Conservation (phyloP, 2,329 filamentous ascomycete species). For the Fusarium sublunatum region DNA sequence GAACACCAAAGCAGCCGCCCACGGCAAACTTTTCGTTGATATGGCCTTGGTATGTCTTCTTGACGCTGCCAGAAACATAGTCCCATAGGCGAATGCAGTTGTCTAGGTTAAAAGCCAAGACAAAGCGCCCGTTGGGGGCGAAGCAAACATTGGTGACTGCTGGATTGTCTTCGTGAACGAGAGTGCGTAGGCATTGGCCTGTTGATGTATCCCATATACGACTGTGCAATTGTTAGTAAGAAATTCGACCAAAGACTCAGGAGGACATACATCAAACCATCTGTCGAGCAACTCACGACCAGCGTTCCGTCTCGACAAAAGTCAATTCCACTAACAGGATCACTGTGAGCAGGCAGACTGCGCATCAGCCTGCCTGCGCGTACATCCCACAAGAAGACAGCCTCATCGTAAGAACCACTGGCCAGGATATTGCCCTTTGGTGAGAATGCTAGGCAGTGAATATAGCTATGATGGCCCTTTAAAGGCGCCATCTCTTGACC, state of each 20-base stretch:
- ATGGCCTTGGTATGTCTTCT: constrained; percentile 98
- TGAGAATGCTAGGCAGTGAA: constrained; percentile 94
- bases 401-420: constrained; percentile 95
- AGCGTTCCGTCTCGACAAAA: constrained; percentile 93
- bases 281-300: constrained; percentile 89
- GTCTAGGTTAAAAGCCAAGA: constrained; percentile 92
- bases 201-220: constrained; percentile 97
- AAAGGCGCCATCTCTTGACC: constrained; percentile 66
- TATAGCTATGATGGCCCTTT: constrained; percentile 93
- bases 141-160: constrained; percentile 91
- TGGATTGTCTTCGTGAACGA: constrained; percentile 96
- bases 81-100: constrained; percentile 93
- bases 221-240: constrained; percentile 53
- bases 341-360: constrained; percentile 91
- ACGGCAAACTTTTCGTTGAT: constrained; percentile 85
- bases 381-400: constrained; percentile 96
- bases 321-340: constrained; percentile 93
- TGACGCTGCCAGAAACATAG: constrained; percentile 88
- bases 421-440: constrained; percentile 98
- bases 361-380: constrained; percentile 88
- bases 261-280: constrained; percentile 79
- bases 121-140: constrained; percentile 91
- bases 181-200: constrained; percentile 91
- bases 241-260: background rate
- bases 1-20: constrained; percentile 81